phyloP scores from a whole-genome alignment of 2,329 filamentous ascomycete genomes.

The Verticillium longisporum region DNA sequence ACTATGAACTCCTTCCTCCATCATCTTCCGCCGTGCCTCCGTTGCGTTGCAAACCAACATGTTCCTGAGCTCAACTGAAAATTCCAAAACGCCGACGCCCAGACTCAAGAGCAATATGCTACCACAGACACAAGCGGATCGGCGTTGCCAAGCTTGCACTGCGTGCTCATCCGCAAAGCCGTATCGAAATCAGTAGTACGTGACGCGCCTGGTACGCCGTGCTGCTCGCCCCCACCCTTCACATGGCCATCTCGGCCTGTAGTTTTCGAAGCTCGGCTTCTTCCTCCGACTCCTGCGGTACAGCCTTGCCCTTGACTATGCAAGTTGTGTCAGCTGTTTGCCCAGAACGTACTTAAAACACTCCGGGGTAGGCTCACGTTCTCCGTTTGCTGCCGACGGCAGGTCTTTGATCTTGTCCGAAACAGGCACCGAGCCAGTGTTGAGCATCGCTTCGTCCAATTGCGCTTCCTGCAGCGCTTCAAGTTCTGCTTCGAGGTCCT shows the following conservation, averaged over 20 bases:
- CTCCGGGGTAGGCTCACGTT: conserved; percentile 55
- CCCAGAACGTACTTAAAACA: neutral
- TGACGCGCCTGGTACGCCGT: neutral
- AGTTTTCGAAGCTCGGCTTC: conserved; percentile 90
- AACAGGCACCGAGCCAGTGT: conserved; percentile 78
- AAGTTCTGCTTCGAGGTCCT: conserved; percentile 78
- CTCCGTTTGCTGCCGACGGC: conserved; percentile 66
- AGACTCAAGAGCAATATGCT: neutral
- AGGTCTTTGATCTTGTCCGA: conserved; percentile 69
- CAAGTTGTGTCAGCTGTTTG: neutral
- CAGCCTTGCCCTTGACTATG: conserved; percentile 45
- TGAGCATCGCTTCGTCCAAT: conserved; percentile 89
- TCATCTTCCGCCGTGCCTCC: neutral
- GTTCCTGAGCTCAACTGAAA: neutral
- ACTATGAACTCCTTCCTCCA: neutral
- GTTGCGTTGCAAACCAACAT: neutral
- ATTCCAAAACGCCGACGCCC: conserved; percentile 12
- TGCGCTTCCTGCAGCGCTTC: conserved; percentile 84
- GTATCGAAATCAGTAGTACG: neutral
- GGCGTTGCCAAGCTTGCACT: neutral
- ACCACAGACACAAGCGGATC: neutral
- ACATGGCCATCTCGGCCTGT: conserved; percentile 97
- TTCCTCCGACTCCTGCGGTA: conserved; percentile 75
- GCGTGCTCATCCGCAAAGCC: neutral
- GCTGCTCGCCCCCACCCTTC: conserved; percentile 14